Evolutionary conservation across 108 stramenopile genomes (phyloP), one percentile per base, ranked within the genome.

Genomic region (Nannochloropsis oceanica): DNA sequence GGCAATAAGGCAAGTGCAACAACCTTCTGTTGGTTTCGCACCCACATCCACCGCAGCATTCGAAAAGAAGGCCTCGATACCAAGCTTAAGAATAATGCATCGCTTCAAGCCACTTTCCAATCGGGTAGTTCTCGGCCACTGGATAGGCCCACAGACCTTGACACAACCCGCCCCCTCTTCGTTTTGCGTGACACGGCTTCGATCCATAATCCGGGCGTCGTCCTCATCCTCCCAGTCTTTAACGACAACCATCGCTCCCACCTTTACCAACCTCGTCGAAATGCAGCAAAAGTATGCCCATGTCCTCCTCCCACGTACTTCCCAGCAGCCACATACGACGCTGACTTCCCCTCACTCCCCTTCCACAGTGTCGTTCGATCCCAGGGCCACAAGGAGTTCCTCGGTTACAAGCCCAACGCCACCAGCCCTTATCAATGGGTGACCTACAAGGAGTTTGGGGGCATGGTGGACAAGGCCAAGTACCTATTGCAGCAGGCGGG

Each of bases 361-460:
- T 8, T 11, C 25, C 8, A 25, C 80, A 81, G 26, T 25, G 26
- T 27, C 80, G 25, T 13, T 11, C n/a, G 8, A 13, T 26, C 26
- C 13, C 80, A 25, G 26, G 25, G 26, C 26, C n/a, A 26, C n/a
- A 25, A 81, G 80, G 80, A 25, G 1, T 81, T 27, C 85, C 11
- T 88, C 82, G 44, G 88, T 79, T 18, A 88, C 84, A 43, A 85
- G 82, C 81, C 80, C 13, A 26, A 26, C 44, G 11, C 84, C 20
- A 83, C 83, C 12, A 86, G 43, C 20, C 43, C 85, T 7, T 91
- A 84, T 44, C 34, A 86, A 79, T 91, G 89, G 89, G 84, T 90
- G 20, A 91, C 87, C 83, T 91, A 90, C 87, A 83, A 89, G 44
- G 91, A 87, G 12, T 91, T 90, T 25, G 88, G 86, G 14, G 86